These are phyloP conservation scores for Entomortierella parvispora DNA, from an alignment of 192 early-diverging fungal genomes.

Conservation along the genomic window DNA sequence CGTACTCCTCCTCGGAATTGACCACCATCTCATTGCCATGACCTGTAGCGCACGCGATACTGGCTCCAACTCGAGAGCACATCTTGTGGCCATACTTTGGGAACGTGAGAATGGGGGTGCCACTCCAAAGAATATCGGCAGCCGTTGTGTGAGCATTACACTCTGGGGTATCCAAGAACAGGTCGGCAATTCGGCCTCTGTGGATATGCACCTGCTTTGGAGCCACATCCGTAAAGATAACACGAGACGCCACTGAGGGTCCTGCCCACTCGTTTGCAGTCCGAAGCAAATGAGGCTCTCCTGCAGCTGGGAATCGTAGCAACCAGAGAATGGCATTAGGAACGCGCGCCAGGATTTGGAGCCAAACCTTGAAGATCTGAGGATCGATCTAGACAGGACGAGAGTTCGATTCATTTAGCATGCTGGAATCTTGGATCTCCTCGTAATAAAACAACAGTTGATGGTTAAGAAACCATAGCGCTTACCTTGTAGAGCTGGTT, in stretches of 20 bases:
- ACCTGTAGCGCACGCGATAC: slow-evolving; percentile 86
- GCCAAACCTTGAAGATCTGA: slow-evolving; percentile 85
- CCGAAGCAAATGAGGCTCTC: slow-evolving; percentile 77
- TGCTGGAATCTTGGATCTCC: no score
- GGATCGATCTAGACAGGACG: slow-evolving; percentile 77
- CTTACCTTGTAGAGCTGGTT: slow-evolving; percentile 94
- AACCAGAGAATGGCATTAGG: slow-evolving; percentile 92
- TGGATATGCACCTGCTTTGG: slow-evolving; percentile 91
- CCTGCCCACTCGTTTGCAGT: slow-evolving; percentile 82
- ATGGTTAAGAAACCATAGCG: no score
- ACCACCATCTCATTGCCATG: slow-evolving; percentile 77
- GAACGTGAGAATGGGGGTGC: slow-evolving; percentile 92
- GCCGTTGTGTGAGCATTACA: slow-evolving; percentile 98
- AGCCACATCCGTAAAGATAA: slow-evolving; percentile 88
- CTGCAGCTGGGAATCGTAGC: slow-evolving; percentile 89
- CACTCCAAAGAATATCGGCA: slow-evolving; percentile 93
- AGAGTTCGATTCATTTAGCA: neutral
- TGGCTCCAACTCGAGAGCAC: slow-evolving; percentile 90
- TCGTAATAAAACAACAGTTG: no score
- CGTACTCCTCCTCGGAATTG: slow-evolving; percentile 68
- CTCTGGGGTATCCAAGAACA: slow-evolving; percentile 95
- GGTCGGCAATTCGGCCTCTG: slow-evolving; percentile 89
- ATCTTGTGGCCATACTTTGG: slow-evolving; percentile 90
- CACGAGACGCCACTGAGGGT: slow-evolving; percentile 76
- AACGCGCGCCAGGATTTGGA: slow-evolving; percentile 80